Evolutionary conservation across 257 asterid genomes (phyloP), one percentile per base, ranked within the genome.

Genomic region (Cynanchum wilfordii): DNA sequence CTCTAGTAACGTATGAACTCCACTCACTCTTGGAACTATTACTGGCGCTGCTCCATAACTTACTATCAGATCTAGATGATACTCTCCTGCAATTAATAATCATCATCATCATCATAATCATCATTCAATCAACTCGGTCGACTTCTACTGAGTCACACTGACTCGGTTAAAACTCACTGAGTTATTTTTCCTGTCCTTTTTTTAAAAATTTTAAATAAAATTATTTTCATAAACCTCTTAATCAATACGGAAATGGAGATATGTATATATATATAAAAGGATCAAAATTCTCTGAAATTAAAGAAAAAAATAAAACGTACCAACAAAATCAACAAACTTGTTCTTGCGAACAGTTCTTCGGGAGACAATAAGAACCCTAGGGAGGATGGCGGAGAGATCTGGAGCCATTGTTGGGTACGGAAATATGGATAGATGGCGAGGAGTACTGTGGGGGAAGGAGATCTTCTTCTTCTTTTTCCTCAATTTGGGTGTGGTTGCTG

Each of bases 41-140:
- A 92, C 91, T 0, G 97, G 98, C 0, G 75, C 96, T 0, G 96
- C 98, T 44, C 97, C 98, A 72, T 88, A 88, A 59, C 82, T 92
- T 15, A 92, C 91, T 5, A 90, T 82, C 4, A 92, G 95, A 79
- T 92, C 97, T 2, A 90, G 84, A 72, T 90, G 97, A 29, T 92
- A 92, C 40, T 92, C 98, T 4, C 98, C 97, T 92, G 80, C 51
- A 13, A 4, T 27, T 12, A 27, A 59, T 27, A 27, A 30, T 59
- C 17, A 30, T 52, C 27, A 10, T 2, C 47, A 45, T 45, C 50
- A 45, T 52, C 27, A 10, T 2, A 29, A 45, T 45, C 50, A 45
- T 45, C 50, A 2, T 7, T 45, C 50, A 9, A 45, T 45, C 5
- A 45, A 45, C 13, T 8, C 10, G 13, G 0, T 45, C 50, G 3